Conservation (phyloP, 2,329 filamentous ascomycete genomes). For the Ophiostoma sp. region DNA sequence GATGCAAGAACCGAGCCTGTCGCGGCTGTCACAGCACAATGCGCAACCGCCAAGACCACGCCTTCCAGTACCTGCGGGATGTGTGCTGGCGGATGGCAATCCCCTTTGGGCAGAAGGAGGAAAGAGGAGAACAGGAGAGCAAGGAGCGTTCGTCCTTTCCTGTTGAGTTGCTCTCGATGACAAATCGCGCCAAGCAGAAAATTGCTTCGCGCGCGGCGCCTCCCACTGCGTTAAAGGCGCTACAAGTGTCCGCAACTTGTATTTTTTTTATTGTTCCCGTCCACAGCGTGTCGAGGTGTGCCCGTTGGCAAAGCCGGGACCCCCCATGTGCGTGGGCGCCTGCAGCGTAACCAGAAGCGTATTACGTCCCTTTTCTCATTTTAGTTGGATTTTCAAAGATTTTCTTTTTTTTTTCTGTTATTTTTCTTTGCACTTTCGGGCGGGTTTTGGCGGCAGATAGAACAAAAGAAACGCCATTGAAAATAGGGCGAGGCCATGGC, state of each 20-base stretch:
- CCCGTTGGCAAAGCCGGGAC: neutral
- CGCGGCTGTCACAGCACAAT: conserved; percentile 1
- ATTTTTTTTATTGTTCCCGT: neutral
- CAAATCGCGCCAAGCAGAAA: conserved; percentile 22
- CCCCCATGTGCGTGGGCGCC: conserved; percentile 1
- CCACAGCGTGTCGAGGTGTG: neutral
- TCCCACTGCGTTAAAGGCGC: neutral
- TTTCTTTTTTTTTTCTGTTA: neutral
- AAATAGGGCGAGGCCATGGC: neutral
- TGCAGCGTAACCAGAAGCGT: neutral
- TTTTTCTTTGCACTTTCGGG: neutral
- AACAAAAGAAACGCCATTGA: neutral
- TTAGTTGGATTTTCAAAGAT: too few relatives aligned
- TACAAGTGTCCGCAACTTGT: neutral
- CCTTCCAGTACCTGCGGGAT: neutral
- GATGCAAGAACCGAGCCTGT: conserved; percentile 25
- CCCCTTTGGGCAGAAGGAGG: neutral
- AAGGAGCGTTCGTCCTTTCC: neutral
- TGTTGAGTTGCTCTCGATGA: conserved; percentile 16
- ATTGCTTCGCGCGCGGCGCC: neutral
- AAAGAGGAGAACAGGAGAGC: neutral
- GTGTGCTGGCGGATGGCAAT: conserved; percentile 15
- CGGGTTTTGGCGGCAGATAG: neutral
- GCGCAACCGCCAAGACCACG: neutral
- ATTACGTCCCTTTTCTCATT: neutral